Evolutionary conservation across 495 filamentous ascomycete species (phyloP).

Genomic region (Aspergillus taichungensis): DNA sequence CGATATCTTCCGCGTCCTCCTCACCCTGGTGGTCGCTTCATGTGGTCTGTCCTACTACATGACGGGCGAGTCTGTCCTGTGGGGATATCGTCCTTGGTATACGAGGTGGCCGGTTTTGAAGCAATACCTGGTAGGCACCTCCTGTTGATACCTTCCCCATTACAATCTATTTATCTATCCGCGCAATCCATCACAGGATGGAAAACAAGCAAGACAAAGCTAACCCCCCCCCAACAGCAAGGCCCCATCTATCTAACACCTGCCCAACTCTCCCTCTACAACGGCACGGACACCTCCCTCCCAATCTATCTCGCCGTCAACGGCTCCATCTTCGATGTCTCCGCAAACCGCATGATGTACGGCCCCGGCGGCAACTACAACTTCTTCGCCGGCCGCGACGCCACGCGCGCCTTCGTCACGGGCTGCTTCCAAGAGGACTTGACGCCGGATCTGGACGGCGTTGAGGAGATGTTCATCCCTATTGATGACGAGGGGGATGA

Average conservation of each 20-base stretch:
- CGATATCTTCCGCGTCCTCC: slow-evolving; percentile 69
- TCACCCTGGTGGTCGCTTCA: slow-evolving; percentile 59
- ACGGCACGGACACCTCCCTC: slow-evolving; percentile 62
- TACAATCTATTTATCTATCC: background rate
- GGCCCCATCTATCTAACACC: slow-evolving; percentile 59
- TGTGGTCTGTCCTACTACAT: slow-evolving; percentile 71
- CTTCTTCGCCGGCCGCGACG: slow-evolving; percentile 82
- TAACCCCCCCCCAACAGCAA: slow-evolving; percentile 26
- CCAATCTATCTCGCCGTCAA: slow-evolving; percentile 93
- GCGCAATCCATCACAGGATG: background rate
- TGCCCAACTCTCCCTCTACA: slow-evolving; percentile 59
- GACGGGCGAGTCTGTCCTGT: slow-evolving; percentile 59
- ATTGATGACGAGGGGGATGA: slow-evolving; percentile 47
- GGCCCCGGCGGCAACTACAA: slow-evolving; percentile 83
- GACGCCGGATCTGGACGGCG: slow-evolving; percentile 72
- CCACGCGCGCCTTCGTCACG: slow-evolving; percentile 88
- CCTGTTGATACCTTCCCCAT: slow-evolving; percentile 1
- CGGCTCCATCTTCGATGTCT: slow-evolving; percentile 90
- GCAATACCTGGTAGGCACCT: slow-evolving; percentile 47
- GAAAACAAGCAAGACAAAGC: background rate
- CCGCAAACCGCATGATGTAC: slow-evolving; percentile 63
- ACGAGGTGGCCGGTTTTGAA: slow-evolving; percentile 53
- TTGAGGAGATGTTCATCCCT: slow-evolving; percentile 83
- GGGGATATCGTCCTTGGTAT: slow-evolving; percentile 64
- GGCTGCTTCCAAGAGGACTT: slow-evolving; percentile 85